These are phyloP conservation scores for Ophiostoma tasmaniense DNA, from an alignment of 2,329 filamentous ascomycete genomes.

Conservation along the genomic window DNA sequence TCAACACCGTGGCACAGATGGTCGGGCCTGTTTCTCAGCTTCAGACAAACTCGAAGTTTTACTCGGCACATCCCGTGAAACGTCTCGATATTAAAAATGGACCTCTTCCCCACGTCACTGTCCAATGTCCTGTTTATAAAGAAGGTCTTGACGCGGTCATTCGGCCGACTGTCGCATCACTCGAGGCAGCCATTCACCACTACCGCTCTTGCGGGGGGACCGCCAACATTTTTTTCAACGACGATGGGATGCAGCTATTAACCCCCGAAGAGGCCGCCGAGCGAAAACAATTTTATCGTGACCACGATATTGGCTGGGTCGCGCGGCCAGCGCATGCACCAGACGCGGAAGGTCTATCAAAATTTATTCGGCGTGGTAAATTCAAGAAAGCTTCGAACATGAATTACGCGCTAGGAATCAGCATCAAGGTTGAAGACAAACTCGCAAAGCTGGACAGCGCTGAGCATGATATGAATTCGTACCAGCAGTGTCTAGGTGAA, in stretches of 20 bases:
- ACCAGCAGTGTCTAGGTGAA: conserved; percentile 55
- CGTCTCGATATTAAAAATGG: conserved; percentile 25
- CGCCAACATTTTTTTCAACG: conserved; percentile 69
- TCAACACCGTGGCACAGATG: conserved; percentile 66
- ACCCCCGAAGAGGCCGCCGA: conserved; percentile 52
- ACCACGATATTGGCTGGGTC: conserved; percentile 62
- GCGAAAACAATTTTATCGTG: conserved; percentile 59
- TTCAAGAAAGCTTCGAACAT: conserved; percentile 67
- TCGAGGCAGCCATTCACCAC: conserved; percentile 68
- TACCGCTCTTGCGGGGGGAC: conserved; percentile 70
- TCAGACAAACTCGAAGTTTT: conserved; percentile 69
- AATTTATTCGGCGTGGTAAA: conserved; percentile 55
- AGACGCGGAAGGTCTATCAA: conserved; percentile 38
- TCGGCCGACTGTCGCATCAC: conserved; percentile 66
- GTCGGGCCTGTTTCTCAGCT: conserved; percentile 68
- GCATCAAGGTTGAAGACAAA: conserved; percentile 62
- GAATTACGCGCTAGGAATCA: conserved; percentile 62
- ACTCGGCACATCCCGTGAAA: conserved; percentile 51
- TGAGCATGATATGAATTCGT: conserved; percentile 57
- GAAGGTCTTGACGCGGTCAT: conserved; percentile 71
- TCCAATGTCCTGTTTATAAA: conserved; percentile 84
- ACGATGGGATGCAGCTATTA: conserved; percentile 64
- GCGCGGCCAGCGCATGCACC: conserved; percentile 56
- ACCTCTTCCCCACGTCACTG: conserved; percentile 66
- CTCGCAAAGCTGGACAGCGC: conserved; percentile 50